Evolutionary conservation across 1,139 yeast genomes (phyloP).

Genomic region (Zhuliangozyma parablackwelliae): DNA sequence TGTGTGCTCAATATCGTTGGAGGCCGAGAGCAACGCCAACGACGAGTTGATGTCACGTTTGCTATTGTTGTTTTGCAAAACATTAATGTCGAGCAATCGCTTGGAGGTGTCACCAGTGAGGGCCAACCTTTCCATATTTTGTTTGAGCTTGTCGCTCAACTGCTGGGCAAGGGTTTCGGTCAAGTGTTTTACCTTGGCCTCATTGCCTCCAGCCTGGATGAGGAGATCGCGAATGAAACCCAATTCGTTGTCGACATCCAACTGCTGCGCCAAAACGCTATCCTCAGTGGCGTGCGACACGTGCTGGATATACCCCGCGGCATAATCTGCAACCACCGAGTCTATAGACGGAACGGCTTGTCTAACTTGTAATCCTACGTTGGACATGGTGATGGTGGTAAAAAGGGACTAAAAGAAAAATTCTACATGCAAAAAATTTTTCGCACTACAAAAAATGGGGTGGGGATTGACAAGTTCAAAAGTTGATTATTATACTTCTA

Average conservation of each 20-base stretch:
- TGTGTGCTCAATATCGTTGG: constrained; percentile 81
- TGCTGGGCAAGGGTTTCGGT: constrained; percentile 41
- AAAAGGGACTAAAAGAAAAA: not conserved
- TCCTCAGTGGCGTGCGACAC: constrained; percentile 72
- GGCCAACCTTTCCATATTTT: constrained; percentile 68
- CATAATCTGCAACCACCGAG: constrained; percentile 86
- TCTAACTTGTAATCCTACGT: constrained; percentile 66
- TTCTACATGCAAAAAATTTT: constrained; percentile 1
- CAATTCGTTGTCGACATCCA: constrained; percentile 65
- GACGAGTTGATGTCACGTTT: constrained; percentile 73
- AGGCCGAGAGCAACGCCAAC: constrained; percentile 67
- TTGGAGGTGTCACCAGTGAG: constrained; percentile 76
- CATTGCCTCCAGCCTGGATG: constrained; percentile 73
- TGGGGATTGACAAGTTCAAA: too few relatives aligned
- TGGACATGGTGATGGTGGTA: constrained; percentile 35
- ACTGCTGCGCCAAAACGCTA: constrained; percentile 71
- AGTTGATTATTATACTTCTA: too few relatives aligned
- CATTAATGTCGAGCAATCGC: constrained; percentile 67
- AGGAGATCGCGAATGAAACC: constrained; percentile 60
- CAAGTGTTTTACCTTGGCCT: constrained; percentile 51
- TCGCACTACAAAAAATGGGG: not conserved
- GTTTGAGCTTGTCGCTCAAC: constrained; percentile 53
- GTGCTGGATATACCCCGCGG: constrained; percentile 84
- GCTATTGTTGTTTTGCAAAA: constrained; percentile 52
- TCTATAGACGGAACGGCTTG: constrained; percentile 86